Conservation (phyloP, 768 basidiomycete species). For the Bullera alba region DNA sequence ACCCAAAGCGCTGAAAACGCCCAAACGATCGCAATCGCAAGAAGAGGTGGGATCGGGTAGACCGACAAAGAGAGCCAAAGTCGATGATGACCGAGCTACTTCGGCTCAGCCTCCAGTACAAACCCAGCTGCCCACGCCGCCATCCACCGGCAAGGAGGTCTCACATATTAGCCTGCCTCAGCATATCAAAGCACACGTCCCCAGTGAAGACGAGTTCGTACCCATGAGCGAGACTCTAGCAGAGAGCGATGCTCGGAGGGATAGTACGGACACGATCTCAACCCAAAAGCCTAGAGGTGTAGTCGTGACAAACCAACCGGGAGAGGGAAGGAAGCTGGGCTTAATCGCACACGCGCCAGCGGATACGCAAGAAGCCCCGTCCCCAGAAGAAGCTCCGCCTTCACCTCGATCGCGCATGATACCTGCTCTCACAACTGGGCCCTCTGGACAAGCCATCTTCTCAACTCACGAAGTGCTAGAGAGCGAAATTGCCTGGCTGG, state of each 20-base stretch:
- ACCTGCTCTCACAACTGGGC: slow-evolving; percentile 21
- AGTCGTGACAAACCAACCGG: slow-evolving; percentile 20
- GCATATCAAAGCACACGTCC: not conserved
- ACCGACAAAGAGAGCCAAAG: slow-evolving; percentile 12
- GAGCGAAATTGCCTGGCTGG: slow-evolving; percentile 34
- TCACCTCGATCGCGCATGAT: slow-evolving; percentile 21
- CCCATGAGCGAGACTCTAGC: not conserved
- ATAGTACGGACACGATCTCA: not conserved
- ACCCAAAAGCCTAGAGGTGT: slow-evolving; percentile 13
- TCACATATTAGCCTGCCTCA: not conserved
- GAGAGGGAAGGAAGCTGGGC: slow-evolving; percentile 29
- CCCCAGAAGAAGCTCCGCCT: slow-evolving; percentile 5
- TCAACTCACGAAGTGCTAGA: slow-evolving; percentile 27
- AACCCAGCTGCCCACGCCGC: slow-evolving; percentile 33
- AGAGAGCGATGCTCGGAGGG: no score
- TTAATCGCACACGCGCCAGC: slow-evolving; percentile 15
- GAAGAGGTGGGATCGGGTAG: not conserved
- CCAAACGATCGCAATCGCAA: slow-evolving; percentile 12
- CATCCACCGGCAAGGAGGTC: slow-evolving; percentile 25
- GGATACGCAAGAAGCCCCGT: slow-evolving; percentile 8
- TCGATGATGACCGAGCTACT: slow-evolving; percentile 3
- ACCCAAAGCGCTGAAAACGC: slow-evolving; percentile 14
- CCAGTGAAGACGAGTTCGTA: not conserved
- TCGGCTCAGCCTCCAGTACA: slow-evolving; percentile 2
- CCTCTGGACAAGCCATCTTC: slow-evolving; percentile 19